phyloP scores from a whole-genome alignment of 179 eudicot genomes.

The Beta lomatogona region DNA sequence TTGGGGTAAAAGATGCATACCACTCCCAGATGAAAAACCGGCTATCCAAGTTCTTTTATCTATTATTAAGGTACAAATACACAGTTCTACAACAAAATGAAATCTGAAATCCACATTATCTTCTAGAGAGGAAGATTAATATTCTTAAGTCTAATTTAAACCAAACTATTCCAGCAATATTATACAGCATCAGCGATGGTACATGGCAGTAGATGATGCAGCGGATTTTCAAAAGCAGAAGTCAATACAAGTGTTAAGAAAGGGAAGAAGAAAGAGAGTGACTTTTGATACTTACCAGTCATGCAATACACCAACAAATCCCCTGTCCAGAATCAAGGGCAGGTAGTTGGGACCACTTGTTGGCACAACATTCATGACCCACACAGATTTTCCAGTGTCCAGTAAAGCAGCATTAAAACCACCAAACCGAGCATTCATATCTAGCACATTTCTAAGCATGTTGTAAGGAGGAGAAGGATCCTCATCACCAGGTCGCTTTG shows the following conservation, averaged over 20 bases:
- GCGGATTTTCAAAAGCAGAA: not conserved
- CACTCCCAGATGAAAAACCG: not conserved
- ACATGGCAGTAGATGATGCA: not conserved
- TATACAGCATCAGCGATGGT: not conserved
- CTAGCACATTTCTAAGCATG: slow-evolving; percentile 95
- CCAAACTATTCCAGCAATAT: no score
- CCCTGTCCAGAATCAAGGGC: slow-evolving; percentile 85
- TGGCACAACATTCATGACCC: slow-evolving; percentile 99
- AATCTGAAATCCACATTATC: not conserved
- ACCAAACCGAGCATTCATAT: slow-evolving; percentile 93
- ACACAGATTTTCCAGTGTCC: slow-evolving; percentile 83
- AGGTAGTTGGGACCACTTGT: slow-evolving; percentile 74
- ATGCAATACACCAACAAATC: slow-evolving; percentile 87
- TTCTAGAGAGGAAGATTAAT: not conserved
- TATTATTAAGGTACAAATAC: not conserved
- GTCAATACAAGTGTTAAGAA: not conserved
- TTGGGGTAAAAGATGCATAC: not conserved
- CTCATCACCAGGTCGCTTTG: slow-evolving; percentile 98
- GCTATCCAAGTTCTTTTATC: not conserved
- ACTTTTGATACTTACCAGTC: slow-evolving; percentile 65
- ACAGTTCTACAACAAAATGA: not conserved
- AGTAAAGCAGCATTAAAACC: slow-evolving; percentile 85
- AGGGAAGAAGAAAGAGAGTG: not conserved
- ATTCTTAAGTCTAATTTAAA: not conserved
- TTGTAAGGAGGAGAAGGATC: slow-evolving; percentile 99